Percentiles rank a stretch among this genome's conserved stretches.
Conservation (phyloP, 31 red algal species). For the Asparagopsis taxiformis region DNA sequence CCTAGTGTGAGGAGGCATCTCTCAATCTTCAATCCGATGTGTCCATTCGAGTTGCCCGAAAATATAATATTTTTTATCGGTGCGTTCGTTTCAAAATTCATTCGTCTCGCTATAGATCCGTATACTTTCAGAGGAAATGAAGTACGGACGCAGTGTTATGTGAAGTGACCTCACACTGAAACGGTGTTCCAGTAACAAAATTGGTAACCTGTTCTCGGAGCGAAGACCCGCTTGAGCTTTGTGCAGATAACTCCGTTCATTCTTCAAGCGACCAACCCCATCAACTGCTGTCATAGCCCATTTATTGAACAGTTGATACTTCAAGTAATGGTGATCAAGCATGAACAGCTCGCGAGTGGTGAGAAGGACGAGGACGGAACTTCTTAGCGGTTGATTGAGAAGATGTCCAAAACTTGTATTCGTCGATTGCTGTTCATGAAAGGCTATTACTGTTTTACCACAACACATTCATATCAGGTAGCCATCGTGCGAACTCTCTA, state of each 20-base stretch:
- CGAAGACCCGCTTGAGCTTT: slow-evolving; percentile 48
- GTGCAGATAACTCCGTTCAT: slow-evolving; percentile 75
- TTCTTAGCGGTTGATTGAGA: slow-evolving; percentile 36
- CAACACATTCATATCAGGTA: slow-evolving; percentile 93
- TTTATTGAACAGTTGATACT: slow-evolving; percentile 22
- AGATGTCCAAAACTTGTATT: slow-evolving; percentile 70
- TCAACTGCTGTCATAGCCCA: slow-evolving; percentile 93
- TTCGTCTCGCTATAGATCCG: too few relatives aligned
- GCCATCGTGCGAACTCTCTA: slow-evolving; percentile 89
- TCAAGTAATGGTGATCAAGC: slow-evolving; percentile 54
- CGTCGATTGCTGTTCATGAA: slow-evolving; percentile 65
- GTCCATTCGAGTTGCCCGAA: too few relatives aligned
- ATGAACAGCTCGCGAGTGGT: slow-evolving; percentile 89
- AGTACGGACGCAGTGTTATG: slow-evolving; percentile 70
- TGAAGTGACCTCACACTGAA: slow-evolving; percentile 84
- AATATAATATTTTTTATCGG: too few relatives aligned
- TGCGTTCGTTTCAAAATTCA: too few relatives aligned
- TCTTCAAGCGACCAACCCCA: slow-evolving; percentile 98
- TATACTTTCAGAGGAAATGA: too few relatives aligned
- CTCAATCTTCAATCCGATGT: too few relatives aligned
- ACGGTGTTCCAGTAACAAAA: slow-evolving; percentile 94
- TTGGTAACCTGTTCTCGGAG: slow-evolving; percentile 89
- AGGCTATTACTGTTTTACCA: slow-evolving; percentile 72
- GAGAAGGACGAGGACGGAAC: slow-evolving; percentile 77
- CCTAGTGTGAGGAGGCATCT: too few relatives aligned